Evolutionary conservation across 768 basidiomycete genomes (phyloP), one percentile per base, ranked within the genome.

Genomic region (Xerocomellus dryophilus): DNA sequence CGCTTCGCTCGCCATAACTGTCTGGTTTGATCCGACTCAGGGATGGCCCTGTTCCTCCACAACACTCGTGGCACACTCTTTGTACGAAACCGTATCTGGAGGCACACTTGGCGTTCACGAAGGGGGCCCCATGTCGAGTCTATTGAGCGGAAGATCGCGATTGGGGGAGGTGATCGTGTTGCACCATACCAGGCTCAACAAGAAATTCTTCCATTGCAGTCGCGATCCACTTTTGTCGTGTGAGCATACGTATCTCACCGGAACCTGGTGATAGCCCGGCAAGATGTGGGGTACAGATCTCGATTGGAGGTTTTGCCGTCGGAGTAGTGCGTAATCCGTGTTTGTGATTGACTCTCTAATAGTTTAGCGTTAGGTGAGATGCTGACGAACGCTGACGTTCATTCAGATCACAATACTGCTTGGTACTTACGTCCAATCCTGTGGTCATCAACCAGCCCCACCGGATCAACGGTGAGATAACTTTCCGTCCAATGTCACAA

Each of bases 21-120:
- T 58, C 42, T 53, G 43, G 38, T 60, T 63, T 66, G 65, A 68
- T 66, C 65, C 66, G 65, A 52, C 35, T 62, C 57, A 66, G 64
- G 57, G 63, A 66, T 50, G 23, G 43, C 58, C 57, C 49, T 40
- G 43, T 58, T 52, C 46, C 32, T 51, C 54, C 45, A 39, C 51
- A 51, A 47, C 50, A 50, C 44, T 57, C 54, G 43, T 48, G 54
- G 42, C 25, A 41, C 44, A 23, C 47, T 54, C 35, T 43, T 47
- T 36, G 20, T 38, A 46, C 59, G 47, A 55, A 47, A 51, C 39
- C 29, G n/a, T 62, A 57, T 62, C 36, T 48, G 35, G 27, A 31
- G n/a, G 45, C 39, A 43, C 42, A 46, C 25, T 31, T 48, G 40
- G 53, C 51, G 50, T 58, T 34, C 55, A 54, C 35, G 43, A 41